These are phyloP conservation scores for Lojkania enalia DNA, from an alignment of 2,329 filamentous ascomycete species.

Conservation along the genomic window DNA sequence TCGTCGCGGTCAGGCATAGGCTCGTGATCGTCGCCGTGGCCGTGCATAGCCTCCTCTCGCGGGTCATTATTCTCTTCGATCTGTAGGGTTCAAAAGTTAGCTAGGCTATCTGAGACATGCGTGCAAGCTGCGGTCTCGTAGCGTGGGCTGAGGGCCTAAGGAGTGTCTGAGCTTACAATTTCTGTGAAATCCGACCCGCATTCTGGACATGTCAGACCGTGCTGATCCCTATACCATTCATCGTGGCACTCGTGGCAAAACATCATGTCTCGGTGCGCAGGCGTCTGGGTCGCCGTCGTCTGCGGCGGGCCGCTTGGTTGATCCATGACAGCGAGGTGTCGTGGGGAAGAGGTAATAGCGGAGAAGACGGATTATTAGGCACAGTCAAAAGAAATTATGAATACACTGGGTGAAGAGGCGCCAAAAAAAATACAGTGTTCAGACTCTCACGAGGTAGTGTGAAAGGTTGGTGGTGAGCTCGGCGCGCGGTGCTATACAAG, in stretches of 20 bases:
- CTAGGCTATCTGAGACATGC: not conserved
- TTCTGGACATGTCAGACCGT: conserved; percentile 71
- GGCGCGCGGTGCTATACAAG: not conserved
- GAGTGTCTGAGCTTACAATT: conserved; percentile 64
- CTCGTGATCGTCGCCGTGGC: conserved; percentile 31
- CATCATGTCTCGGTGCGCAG: conserved; percentile 66
- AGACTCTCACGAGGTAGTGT: conserved; percentile 20
- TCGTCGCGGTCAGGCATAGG: conserved; percentile 34
- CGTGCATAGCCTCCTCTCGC: conserved; percentile 47
- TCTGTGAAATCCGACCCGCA: conserved; percentile 81
- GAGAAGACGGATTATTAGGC: conserved; percentile 7
- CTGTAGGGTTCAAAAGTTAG: conserved; percentile 24
- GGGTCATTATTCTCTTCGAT: conserved; percentile 65
- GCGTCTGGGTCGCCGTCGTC: conserved; percentile 13
- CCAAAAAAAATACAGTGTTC: no score
- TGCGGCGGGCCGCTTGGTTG: conserved; percentile 22
- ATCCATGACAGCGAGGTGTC: conserved; percentile 25
- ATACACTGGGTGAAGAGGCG: no score
- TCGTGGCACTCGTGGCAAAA: conserved; percentile 81
- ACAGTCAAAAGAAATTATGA: not conserved
- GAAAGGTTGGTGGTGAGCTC: not conserved
- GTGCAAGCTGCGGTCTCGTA: not conserved
- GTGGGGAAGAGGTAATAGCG: no score
- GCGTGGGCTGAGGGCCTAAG: not conserved
- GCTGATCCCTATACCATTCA: conserved; percentile 78